Base-by-base conservation (phyloP, 805 yeast species). In the Cyberlindnera sargentensis region DNA sequence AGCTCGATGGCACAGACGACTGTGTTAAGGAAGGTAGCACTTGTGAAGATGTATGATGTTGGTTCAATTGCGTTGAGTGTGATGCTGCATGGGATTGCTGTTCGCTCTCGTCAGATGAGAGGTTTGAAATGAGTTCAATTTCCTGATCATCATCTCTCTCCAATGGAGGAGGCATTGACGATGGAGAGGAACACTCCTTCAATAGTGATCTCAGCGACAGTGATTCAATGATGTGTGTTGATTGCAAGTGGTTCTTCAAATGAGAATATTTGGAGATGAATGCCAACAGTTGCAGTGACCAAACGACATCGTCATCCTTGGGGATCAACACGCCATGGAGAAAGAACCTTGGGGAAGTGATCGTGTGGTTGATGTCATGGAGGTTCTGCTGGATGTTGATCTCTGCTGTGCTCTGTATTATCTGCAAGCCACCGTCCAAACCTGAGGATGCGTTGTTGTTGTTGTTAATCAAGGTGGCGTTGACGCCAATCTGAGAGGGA, bases 261-360 rank as follows among this genome's bases (percentile, higher is more conserved):
- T 78, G 75, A 0, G 96, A 82, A 57, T 93, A 91, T 63, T 91
- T 91, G 4, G 97, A 89, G 35, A 90, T 86, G 62, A 89, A 91
- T 10, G 98, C 98, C 40, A 93, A 64, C 23, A 93, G 71, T 62
- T 91, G 98, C 42, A 91, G 68, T 4, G 95, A 84, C 96, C 96
- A 89, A 32, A 88, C 81, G 15, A 91, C 86, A 58, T 91, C 99
- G 60, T 91, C 97, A 49, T 86, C 95, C 44, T 87, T 76, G 2
- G 97, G 97, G 5, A 89, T 75, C n/a, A 90, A 72, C 24, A 81
- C 78, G 2, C 95, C 95, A 35, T 83, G 65, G 38, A 69, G 62
- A 53, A 80, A 80, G 25, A 64, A 63, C 41, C 87, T 67, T 24
- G 85, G 85, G 2, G 66, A 60, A 6, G 65, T 52, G 7, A 67